Evolutionary conservation across 2,329 filamentous ascomycete genomes (phyloP), one percentile per base, ranked within the genome.

Genomic region (Lasiodiplodia gonubiensis): DNA sequence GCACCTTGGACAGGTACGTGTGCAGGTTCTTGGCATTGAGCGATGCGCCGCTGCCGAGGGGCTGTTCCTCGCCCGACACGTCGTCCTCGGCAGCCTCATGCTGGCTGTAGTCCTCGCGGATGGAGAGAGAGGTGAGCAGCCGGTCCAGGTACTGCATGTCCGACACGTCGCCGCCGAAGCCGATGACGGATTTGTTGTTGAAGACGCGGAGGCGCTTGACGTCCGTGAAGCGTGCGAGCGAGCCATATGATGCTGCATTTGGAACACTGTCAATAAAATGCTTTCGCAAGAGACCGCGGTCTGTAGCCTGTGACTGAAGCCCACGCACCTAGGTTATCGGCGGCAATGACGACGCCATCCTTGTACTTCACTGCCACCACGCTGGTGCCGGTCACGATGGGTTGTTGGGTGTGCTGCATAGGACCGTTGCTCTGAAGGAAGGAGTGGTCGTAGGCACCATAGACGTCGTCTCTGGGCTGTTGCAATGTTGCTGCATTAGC

Each of bases 131-230:
- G 76, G 87, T 90, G 73, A 99, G 90, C 76, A 97, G 89, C 74
- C 95, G 90, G 87, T 97, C 92, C 73, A 99, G 89, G 85, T 96
- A 96, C 85, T 99, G 95, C 95, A 99, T 98, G 85, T 99, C 95
- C 71, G 92, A 97, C 74, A 99, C 90, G 84, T 99, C 95, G 80
- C 95, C 95, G 79, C 93, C 93, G 83, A 98, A 97, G 75, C 95
- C 95, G 76, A 99, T 86, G 69, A 98, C 88, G 35, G 93, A 90
- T 71, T 90, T 88, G 72, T 89, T 86, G 82, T 93, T 92, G 82
- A 98, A 98, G 74, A 89, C 87, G 74, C 93, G 93, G 72, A 99
- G 90, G 77, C 95, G 94, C 84, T 97, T 96, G 78, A 98, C 93
- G 80, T 97, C 92, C 75, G 92, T 94, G 86, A 98, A 99, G 78